Evolutionary conservation across 805 yeast species (phyloP), one percentile per base, ranked within the genome.

Genomic region (Lachancea sp.): DNA sequence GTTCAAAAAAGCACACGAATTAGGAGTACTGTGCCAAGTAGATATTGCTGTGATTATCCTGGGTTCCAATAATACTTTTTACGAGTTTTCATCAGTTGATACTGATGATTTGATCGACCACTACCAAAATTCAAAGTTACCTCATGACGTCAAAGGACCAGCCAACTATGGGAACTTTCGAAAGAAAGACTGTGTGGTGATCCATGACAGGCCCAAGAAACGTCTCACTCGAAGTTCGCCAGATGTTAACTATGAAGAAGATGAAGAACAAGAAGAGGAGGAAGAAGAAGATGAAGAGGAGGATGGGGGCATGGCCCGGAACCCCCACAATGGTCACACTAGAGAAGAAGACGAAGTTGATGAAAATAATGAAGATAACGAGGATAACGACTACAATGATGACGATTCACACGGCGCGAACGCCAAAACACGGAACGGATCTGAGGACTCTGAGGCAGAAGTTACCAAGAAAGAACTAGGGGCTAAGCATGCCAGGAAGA

Each of bases 1-100:
- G 23, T 89, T 92, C 64, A 84, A 84, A 56, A 70, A 70, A 45
- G 74, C 74, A 5, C 72, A 69, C 41, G 75, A 70, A 46, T 47
- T 92, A 41, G 79, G 96, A 1, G 90, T 90, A 8, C 70, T 90
- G 29, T 90, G 97, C 63, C 89, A 87, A 47, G 95, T 88, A 5
- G 97, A 90, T 56, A 71, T 92, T 22, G 94, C 97, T 2, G 90
- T 90, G 22, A 78, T 90, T 12, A 87, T 90, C 19, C 69, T 88
- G 26, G 95, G 95, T 15, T 77, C 78, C 52, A 88, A 80, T 60
- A 80, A 86, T 54, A 83, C 83, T 54, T 74, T 88, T 18, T 88
- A 84, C 58, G 96, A 90, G 65, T 90, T 80, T 57, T 75, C 88
- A 7, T 79, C 94, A 3, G 79, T 80, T 13, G 78, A 80, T 45